A percentile compares a stretch with the other conserved stretches of the same genome.
Conservation (phyloP, 2,329 filamentous ascomycete genomes). For the Drechslerella stenobrocha region DNA sequence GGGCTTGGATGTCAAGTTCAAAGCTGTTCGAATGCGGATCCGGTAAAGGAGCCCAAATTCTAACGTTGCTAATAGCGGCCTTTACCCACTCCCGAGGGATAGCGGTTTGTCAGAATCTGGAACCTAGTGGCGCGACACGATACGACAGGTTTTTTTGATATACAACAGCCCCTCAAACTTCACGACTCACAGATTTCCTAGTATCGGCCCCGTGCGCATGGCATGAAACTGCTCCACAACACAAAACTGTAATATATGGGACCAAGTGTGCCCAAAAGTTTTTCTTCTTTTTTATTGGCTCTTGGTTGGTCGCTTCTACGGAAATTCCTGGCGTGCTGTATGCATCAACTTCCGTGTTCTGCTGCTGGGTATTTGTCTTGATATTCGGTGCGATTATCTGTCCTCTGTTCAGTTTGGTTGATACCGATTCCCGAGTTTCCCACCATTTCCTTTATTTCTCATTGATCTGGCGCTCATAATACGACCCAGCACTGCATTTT, state of each 20-base stretch:
- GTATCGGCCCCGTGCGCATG: conserved; percentile 23
- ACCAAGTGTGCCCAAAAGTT: conserved; percentile 35
- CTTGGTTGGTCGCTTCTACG: not conserved
- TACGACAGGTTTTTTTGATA: not conserved
- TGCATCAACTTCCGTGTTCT: not conserved
- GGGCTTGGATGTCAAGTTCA: conserved; percentile 45
- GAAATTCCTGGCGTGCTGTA: conserved; percentile 3
- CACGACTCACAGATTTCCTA: conserved; percentile 18
- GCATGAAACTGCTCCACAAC: conserved; percentile 12
- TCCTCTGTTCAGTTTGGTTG: conserved; percentile 1
- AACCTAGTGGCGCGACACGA: no score
- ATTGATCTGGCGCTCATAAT: not conserved
- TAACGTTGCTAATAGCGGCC: not conserved
- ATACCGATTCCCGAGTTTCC: not conserved
- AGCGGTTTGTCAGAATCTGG: no score
- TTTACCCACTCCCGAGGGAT: no score
- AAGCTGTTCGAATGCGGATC: conserved; percentile 44
- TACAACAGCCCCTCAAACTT: conserved; percentile 11
- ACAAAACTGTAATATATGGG: conserved; percentile 45
- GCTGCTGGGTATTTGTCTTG: conserved; percentile 26
- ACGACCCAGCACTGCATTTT: no score
- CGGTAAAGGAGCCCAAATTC: conserved; percentile 1
- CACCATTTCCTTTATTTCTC: not conserved
- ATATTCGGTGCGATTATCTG: conserved; percentile 14
- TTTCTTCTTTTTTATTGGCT: conserved; percentile 11